phyloP scores from a whole-genome alignment of 1,139 yeast genomes.

The Kodamaea sp. region DNA sequence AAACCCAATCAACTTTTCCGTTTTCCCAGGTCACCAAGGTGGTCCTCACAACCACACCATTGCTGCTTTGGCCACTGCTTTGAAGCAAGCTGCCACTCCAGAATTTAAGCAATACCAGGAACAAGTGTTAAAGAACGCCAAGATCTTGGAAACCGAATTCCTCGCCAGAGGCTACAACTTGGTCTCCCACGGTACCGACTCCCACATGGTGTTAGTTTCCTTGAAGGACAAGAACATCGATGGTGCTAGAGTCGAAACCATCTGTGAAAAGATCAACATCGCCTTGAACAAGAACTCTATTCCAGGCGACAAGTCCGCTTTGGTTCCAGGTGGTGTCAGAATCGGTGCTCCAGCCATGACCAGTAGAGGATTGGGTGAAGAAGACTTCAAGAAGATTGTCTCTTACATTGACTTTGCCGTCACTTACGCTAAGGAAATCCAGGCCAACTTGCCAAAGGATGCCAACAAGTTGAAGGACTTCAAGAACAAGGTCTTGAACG shows the following conservation, averaged over 20 bases:
- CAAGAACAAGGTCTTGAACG: constrained; percentile 74
- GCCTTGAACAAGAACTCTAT: constrained; percentile 97
- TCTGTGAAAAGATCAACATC: constrained; percentile 91
- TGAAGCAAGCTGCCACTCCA: constrained; percentile 90
- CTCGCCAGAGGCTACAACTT: constrained; percentile 70
- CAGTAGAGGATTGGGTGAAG: constrained; percentile 90
- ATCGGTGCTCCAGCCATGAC: constrained; percentile 99
- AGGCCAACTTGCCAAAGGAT: constrained; percentile 73
- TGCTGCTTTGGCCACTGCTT: constrained; percentile 94
- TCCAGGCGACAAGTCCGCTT: constrained; percentile 97
- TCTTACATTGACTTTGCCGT: constrained; percentile 83
- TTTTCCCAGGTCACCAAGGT: constrained; percentile 99
- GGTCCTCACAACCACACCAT: constrained; percentile 99
- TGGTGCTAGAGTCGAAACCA: constrained; percentile 96
- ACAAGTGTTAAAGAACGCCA: constrained; percentile 87
- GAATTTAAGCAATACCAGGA: constrained; percentile 90
- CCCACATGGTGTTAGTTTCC: constrained; percentile 91
- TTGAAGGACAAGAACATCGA: constrained; percentile 88
- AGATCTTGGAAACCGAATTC: constrained; percentile 77
- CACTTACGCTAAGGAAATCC: constrained; percentile 73
- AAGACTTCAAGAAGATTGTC: constrained; percentile 82
- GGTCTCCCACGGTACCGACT: constrained; percentile 94
- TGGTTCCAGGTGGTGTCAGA: constrained; percentile 97
- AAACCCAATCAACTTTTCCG: constrained; percentile 93
- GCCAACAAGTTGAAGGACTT: constrained; percentile 94